These are phyloP conservation scores for Berkeleyomyces rouxiae DNA, from an alignment of 2,329 filamentous ascomycete species.

Conservation along the genomic window DNA sequence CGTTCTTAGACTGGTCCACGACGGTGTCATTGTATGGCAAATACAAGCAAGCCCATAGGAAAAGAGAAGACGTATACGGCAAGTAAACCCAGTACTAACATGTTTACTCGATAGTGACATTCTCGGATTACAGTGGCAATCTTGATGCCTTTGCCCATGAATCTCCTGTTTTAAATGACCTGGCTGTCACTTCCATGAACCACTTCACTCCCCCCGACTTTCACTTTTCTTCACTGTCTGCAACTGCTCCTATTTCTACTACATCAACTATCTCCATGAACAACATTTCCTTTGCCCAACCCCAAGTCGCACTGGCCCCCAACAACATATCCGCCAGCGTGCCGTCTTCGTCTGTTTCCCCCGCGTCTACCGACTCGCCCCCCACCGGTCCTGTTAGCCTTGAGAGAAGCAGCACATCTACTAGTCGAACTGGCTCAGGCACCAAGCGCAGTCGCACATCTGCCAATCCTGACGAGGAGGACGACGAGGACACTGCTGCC, in stretches of 20 bases:
- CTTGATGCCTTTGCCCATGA: slow-evolving; percentile 6
- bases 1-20: background rate
- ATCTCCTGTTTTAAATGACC: background rate
- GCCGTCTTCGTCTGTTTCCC: slow-evolving; percentile 2
- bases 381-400: background rate
- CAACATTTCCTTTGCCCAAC: background rate
- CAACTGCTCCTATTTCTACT: background rate
- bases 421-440: background rate
- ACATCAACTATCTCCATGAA: background rate
- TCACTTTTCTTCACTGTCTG: slow-evolving; percentile 4
- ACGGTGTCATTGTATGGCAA: background rate
- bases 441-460: slow-evolving; percentile 6
- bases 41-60: too few species aligned
- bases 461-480: slow-evolving; percentile 7
- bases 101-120: background rate
- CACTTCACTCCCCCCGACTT: slow-evolving; percentile 5
- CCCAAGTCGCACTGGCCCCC: background rate
- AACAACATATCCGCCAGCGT: background rate
- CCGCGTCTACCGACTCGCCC: background rate
- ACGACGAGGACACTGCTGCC: slow-evolving; percentile 9
- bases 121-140: slow-evolving; percentile 1
- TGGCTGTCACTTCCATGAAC: background rate
- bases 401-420: background rate
- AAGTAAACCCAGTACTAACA: slow-evolving; percentile 1
- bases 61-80: background rate